Evolutionary conservation across 495 filamentous ascomycete species (phyloP).

Genomic region (Cairneyella variabilis): DNA sequence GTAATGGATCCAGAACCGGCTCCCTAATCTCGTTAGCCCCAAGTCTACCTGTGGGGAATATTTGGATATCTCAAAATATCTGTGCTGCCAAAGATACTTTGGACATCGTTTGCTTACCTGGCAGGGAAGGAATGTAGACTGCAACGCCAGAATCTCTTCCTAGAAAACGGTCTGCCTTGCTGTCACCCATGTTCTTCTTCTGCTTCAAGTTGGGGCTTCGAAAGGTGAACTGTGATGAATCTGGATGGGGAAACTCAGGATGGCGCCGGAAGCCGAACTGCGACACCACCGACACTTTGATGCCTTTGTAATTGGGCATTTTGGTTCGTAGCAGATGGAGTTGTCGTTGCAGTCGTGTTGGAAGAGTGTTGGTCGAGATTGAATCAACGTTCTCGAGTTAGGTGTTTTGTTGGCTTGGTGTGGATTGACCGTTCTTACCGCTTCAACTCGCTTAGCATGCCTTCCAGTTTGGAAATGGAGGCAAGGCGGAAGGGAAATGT

Average conservation of each 20-base stretch:
- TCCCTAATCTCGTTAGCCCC: constrained; percentile 29
- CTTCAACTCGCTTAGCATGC: too few species aligned
- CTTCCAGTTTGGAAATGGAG: too few species aligned
- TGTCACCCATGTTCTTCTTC: background rate
- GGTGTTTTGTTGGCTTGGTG: too few species aligned
- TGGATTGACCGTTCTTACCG: too few species aligned
- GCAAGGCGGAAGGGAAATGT: too few species aligned
- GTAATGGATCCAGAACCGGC: constrained; percentile 44
- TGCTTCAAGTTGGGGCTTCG: background rate
- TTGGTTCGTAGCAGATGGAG: constrained; percentile 9
- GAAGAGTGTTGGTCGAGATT: background rate
- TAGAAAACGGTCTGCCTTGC: constrained; percentile 20
- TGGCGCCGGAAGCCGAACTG: constrained; percentile 10
- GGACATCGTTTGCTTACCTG: constrained; percentile 31
- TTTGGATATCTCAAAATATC: too few species aligned
- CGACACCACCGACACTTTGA: constrained; percentile 33
- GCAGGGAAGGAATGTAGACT: constrained; percentile 46
- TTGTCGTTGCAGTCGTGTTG: background rate
- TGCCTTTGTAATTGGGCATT: constrained; percentile 46
- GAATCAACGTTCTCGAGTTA: too few species aligned
- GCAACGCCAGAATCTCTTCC: constrained; percentile 27
- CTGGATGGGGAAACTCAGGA: constrained; percentile 49
- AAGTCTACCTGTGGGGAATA: constrained; percentile 12
- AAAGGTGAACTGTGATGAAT: constrained; percentile 32
- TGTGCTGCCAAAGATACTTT: background rate